Base-by-base conservation (phyloP, 179 eudicot species). In the Heliamphora pulchella region DNA sequence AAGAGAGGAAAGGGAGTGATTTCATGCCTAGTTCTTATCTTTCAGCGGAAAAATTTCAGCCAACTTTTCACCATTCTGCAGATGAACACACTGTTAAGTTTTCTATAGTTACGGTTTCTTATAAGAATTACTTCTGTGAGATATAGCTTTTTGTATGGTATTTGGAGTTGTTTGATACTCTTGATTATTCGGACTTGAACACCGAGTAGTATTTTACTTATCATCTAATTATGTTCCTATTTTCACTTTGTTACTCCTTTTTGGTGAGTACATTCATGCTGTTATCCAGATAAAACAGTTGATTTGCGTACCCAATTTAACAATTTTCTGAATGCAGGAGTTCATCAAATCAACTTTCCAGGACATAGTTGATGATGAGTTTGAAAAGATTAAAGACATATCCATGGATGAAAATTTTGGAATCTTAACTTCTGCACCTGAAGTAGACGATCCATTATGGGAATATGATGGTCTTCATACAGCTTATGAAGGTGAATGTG, bases 331-430 rank as follows among this genome's bases (percentile, higher is more conserved):
- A 75, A 22, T 84, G 77, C 87, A 94, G 98, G 93, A 88, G 76
- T 71, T 83, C 62, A 76, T 93, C 83, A 88, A 86, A 80, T 80
- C 92, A 68, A 84, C 90, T 76, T 86, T 96, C 53, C 86, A 90
- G 81, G 90, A 84, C 77, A 96, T 96, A 78, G 91, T 94, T 80
- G 86, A 89, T 81, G 99, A 94, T 86, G 99, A 96, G 80, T 64
- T 96, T 79, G 85, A 77, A 70, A 92, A 91, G 78, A 83, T 96
- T 31, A 87, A 89, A 69, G 85, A 86, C 76, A 81, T 82, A n/a
- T 72, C 87, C 59, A 62, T 83, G 54, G 78, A 76, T 85, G 82
- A 74, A 10, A 53, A 80, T 67, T 46, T 80, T 44, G 82, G 76
- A 50, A 51, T 78, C 78, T 55, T 82, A 72, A 79, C 57, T 39